These are phyloP conservation scores for Solanum neorickii DNA, from an alignment of 257 asterid genomes.

Conservation along the genomic window DNA sequence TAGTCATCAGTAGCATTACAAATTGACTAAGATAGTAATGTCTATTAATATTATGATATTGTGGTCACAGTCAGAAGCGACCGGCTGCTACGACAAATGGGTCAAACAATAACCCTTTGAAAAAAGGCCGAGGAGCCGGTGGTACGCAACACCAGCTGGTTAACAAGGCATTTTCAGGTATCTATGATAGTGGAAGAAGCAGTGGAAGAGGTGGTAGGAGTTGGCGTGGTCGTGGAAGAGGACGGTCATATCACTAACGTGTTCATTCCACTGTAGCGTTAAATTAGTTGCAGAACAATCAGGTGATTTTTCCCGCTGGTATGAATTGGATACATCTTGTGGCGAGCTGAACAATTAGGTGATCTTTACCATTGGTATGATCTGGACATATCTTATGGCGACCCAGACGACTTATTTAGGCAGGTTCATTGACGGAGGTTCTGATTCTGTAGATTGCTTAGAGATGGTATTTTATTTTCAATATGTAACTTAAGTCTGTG, in stretches of 20 bases:
- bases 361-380: background rate
- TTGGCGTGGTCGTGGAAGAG: conserved; percentile 50
- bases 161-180: conserved; percentile 64
- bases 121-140: conserved; percentile 66
- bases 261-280: background rate
- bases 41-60: background rate
- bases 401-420: background rate
- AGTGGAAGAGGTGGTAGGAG: conserved; percentile 29
- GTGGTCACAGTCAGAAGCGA: conserved; percentile 53
- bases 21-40: background rate
- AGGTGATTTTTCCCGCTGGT: background rate
- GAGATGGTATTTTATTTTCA: background rate
- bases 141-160: conserved; percentile 59
- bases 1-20: background rate
- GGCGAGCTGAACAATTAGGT: background rate
- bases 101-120: conserved; percentile 26
- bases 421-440: background rate
- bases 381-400: background rate
- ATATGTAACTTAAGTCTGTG: background rate
- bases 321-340: background rate
- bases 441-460: background rate
- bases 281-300: background rate
- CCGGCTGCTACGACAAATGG: conserved; percentile 28
- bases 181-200: conserved; percentile 28
- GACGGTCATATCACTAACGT: conserved; percentile 31